Conservation (phyloP, 2,329 filamentous ascomycete species). For the Ophiocordyceps unilateralis region DNA sequence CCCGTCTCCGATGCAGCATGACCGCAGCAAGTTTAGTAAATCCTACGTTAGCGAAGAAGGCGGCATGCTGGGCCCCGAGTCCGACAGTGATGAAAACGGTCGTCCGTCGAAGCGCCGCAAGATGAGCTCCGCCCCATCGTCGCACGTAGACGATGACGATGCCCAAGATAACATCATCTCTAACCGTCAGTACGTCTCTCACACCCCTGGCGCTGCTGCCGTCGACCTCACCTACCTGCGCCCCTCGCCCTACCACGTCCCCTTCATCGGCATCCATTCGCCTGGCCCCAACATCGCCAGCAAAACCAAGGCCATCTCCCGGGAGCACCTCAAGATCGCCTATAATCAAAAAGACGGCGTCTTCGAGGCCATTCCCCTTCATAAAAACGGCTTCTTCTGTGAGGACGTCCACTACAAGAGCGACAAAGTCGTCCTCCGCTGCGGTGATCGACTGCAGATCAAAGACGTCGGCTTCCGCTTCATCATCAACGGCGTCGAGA, state of each 20-base stretch:
- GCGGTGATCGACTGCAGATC: conserved; percentile 53
- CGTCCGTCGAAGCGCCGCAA: conserved; percentile 30
- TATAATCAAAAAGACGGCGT: conserved; percentile 46
- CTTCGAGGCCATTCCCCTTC: conserved; percentile 46
- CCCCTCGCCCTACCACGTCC: conserved; percentile 43
- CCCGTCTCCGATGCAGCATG: conserved; percentile 29
- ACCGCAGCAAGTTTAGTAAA: conserved; percentile 39
- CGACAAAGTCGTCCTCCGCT: conserved; percentile 38
- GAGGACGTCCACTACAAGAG: conserved; percentile 41
- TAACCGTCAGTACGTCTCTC: conserved; percentile 42
- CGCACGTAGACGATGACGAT: conserved; percentile 24
- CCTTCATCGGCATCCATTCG: conserved; percentile 57
- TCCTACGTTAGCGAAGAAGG: conserved; percentile 54
- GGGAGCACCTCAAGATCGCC: conserved; percentile 54
- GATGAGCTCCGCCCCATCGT: conserved; percentile 25
- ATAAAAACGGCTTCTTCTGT: conserved; percentile 53
- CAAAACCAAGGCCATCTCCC: conserved; percentile 56
- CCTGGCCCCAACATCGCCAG: conserved; percentile 40
- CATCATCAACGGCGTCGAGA: conserved; percentile 45
- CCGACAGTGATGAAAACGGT: conserved; percentile 33
- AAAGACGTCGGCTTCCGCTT: conserved; percentile 54
- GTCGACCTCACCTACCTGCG: conserved; percentile 42
- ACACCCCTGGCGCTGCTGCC: conserved; percentile 39
- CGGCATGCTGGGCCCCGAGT: conserved; percentile 48
- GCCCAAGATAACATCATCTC: conserved; percentile 30